Evolutionary conservation across 78 protist species (phyloP).

Genomic region (Planoprotostelium fungivorum): DNA sequence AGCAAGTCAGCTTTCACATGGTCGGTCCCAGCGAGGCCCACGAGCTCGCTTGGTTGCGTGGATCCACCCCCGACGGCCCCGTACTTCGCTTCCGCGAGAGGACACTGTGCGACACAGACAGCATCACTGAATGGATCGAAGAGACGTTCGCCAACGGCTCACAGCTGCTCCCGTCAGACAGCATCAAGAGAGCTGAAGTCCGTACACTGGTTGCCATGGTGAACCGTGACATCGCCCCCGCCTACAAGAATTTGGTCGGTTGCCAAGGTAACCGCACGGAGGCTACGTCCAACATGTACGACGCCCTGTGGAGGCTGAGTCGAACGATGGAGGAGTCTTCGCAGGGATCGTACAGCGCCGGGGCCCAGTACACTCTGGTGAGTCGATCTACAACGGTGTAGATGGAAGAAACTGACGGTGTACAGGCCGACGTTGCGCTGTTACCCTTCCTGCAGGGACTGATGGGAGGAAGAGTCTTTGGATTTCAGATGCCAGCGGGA

Average conservation of each 20-base stretch:
- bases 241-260: background rate
- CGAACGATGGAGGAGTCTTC: background rate
- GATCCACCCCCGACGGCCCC: background rate
- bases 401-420: too few relatives aligned
- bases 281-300: background rate
- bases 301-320: background rate
- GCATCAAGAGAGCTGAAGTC: background rate
- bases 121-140: background rate
- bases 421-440: background rate
- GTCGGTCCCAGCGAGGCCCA: background rate
- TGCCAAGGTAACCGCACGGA: background rate
- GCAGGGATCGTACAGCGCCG: background rate
- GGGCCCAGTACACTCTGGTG: background rate
- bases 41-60: background rate
- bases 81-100: background rate
- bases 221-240: background rate
- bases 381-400: background rate
- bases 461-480: background rate
- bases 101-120: background rate
- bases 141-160: background rate
- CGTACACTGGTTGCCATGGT: background rate
- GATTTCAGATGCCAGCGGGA: background rate
- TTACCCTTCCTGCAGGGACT: background rate
- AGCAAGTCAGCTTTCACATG: background rate
- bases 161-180: background rate